A percentile compares a stretch with the other conserved stretches of the same genome.
Evolutionary conservation across 257 asterid species (phyloP).

Genomic region (Salvia miltiorrhiza): DNA sequence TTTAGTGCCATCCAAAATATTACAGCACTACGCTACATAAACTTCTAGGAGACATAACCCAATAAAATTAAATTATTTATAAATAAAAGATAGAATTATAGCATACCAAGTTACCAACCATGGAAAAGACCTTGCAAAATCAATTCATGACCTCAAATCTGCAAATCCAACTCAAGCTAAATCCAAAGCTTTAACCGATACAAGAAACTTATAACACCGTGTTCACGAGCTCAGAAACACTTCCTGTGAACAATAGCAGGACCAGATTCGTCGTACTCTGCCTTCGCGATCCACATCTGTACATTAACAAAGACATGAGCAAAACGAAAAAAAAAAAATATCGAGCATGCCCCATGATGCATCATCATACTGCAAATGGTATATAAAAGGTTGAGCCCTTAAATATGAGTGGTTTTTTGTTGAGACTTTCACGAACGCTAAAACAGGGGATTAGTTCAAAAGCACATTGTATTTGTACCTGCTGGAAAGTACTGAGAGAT

Average conservation of each 20-base stretch:
- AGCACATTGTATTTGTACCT: too few relatives aligned
- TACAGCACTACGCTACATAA: conserved; percentile 12
- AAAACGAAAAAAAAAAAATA: background rate
- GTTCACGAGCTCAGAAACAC: conserved; percentile 42
- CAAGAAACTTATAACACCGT: background rate
- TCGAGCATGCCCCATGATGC: background rate
- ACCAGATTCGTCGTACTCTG: conserved; percentile 57
- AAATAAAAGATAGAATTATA: too few relatives aligned
- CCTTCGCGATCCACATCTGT: conserved; percentile 68
- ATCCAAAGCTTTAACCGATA: conserved; percentile 13
- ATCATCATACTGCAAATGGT: background rate
- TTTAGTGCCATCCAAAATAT: conserved; percentile 21
- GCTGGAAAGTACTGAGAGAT: conserved; percentile 75
- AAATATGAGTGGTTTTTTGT: background rate
- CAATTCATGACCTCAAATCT: conserved; percentile 12
- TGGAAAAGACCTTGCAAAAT: background rate
- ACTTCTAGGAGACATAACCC: background rate
- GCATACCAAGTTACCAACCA: background rate
- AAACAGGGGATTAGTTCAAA: background rate
- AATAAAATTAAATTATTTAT: too few relatives aligned
- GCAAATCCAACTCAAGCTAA: conserved; percentile 25
- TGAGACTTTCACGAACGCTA: background rate
- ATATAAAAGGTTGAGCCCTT: background rate
- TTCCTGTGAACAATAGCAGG: conserved; percentile 67
- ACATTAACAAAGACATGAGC: background rate